Evolutionary conservation across 306 rosid genomes (phyloP), one percentile per base, ranked within the genome.

Genomic region (Cajanus cajan): DNA sequence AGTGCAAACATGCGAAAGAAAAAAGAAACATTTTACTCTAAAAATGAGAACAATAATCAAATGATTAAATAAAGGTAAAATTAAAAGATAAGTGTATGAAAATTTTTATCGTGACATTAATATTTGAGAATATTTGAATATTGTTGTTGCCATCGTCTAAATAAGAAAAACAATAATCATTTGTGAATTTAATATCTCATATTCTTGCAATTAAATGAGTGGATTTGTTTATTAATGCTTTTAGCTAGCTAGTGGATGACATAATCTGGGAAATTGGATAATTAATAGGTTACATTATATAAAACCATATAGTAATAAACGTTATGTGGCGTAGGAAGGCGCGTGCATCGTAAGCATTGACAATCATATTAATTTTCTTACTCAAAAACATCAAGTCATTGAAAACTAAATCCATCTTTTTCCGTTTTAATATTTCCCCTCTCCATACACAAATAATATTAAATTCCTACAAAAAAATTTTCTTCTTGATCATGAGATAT

Each of bases 311-410:
- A 34, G 33, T 14, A 28, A 28, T n/a, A n/a, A 15, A 57, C 14
- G 5, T 6, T 79, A 71, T 62, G 83, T 71, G 78, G 73, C 78
- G 58, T 62, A 71, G 15, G 73, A 48, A 65, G 41, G 67, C 63
- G 84, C 76, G 55, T 82, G 40, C 31, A 22, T 10, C 1, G 58
- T 40, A 34, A 48, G 25, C 55, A 40, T 24, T 76, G 81, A 37
- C 13, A 28, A 28, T 48, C 5, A 62, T 55, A 50, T 69, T 34
- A 19, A 18, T 16, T 28, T n/a, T 5, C 68, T 18, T 5, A 19
- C 6, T 9, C 2, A 48, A 13, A 16, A 78, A 21, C 52, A 43
- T 16, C 24, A 54, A 36, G 16, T 28, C 44, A 58, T 44, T 81
- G 58, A 74, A 65, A 67, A 41, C 8, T 24, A 74, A 54, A 8